Evolutionary conservation across 1,284 basidiomycete genomes (phyloP).

Genomic region (Leccinum subfulvum): DNA sequence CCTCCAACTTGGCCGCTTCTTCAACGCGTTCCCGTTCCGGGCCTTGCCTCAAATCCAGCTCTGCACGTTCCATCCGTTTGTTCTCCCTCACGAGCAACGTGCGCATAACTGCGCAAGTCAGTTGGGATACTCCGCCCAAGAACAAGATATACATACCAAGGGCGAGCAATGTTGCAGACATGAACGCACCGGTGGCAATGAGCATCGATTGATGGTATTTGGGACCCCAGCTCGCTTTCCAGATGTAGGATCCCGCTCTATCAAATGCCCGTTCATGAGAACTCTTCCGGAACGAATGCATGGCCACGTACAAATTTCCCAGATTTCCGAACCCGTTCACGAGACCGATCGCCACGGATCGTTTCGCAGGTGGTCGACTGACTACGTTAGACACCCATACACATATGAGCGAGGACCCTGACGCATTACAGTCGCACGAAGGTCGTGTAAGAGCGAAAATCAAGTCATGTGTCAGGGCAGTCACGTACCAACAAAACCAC

Average conservation of each 20-base stretch:
- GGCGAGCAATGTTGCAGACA: constrained; percentile 37
- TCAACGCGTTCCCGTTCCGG: constrained; percentile 43
- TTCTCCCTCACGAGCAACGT: constrained; percentile 16
- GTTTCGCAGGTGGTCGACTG: constrained; percentile 60
- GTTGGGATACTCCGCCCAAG: not conserved
- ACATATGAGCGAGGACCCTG: constrained; percentile 34
- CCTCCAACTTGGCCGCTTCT: constrained; percentile 50
- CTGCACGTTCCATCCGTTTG: constrained; percentile 1
- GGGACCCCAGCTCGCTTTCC: constrained; percentile 46
- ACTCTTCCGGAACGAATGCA: constrained; percentile 32
- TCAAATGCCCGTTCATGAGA: not conserved
- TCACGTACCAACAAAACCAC: constrained; percentile 48
- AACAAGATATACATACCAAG: constrained; percentile 32
- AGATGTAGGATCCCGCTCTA: constrained; percentile 1
- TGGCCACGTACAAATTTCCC: constrained; percentile 30
- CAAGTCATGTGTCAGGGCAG: not conserved
- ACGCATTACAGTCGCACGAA: not conserved
- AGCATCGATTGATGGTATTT: constrained; percentile 50
- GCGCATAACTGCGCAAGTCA: constrained; percentile 40
- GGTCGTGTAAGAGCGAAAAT: not conserved
- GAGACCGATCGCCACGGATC: constrained; percentile 44
- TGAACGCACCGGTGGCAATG: constrained; percentile 43
- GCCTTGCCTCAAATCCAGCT: not conserved
- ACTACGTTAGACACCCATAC: constrained; percentile 60
- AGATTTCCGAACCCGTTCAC: constrained; percentile 35